These are phyloP conservation scores for Coemansia sp. DNA, from an alignment of 192 early-diverging fungal genomes.

Conservation along the genomic window DNA sequence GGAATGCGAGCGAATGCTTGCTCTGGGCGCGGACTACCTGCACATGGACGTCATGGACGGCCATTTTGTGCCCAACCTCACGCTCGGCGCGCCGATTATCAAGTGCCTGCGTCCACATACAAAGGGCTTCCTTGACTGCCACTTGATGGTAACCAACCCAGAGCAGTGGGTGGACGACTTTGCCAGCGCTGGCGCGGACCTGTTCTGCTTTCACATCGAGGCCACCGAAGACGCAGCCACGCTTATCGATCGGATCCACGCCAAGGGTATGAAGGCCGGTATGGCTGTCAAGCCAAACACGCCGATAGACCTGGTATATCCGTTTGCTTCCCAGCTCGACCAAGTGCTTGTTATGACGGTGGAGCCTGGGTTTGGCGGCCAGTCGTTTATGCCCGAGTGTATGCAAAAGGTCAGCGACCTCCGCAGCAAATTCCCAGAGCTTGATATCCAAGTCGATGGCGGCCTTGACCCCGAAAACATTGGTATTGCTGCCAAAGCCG, in stretches of 20 bases:
- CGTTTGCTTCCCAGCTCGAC: constrained; percentile 69
- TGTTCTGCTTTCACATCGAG: constrained; percentile 94
- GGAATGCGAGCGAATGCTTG: constrained; percentile 88
- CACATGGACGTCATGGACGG: constrained; percentile 97
- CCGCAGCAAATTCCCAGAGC: constrained; percentile 74
- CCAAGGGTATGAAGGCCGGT: constrained; percentile 88
- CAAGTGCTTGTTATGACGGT: constrained; percentile 97
- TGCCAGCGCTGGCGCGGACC: constrained; percentile 83
- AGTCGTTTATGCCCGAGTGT: constrained; percentile 88
- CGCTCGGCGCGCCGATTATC: constrained; percentile 93
- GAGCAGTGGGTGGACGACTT: constrained; percentile 95
- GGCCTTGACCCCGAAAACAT: constrained; percentile 86
- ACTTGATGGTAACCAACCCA: constrained; percentile 76
- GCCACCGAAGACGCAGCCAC: constrained; percentile 75
- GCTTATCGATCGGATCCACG: constrained; percentile 82
- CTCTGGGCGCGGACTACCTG: constrained; percentile 90
- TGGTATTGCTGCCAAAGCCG: constrained; percentile 82
- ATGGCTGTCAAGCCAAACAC: constrained; percentile 93
- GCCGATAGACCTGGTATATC: constrained; percentile 62
- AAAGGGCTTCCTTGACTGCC: constrained; percentile 89
- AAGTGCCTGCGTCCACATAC: constrained; percentile 84
- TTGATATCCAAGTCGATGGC: constrained; percentile 97
- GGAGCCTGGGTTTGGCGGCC: constrained; percentile 97
- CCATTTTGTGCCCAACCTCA: constrained; percentile 98
- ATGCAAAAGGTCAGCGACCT: constrained; percentile 81